These are phyloP conservation scores for Aspergillus carlsbadensis DNA, from an alignment of 495 filamentous ascomycete species.

Conservation along the genomic window DNA sequence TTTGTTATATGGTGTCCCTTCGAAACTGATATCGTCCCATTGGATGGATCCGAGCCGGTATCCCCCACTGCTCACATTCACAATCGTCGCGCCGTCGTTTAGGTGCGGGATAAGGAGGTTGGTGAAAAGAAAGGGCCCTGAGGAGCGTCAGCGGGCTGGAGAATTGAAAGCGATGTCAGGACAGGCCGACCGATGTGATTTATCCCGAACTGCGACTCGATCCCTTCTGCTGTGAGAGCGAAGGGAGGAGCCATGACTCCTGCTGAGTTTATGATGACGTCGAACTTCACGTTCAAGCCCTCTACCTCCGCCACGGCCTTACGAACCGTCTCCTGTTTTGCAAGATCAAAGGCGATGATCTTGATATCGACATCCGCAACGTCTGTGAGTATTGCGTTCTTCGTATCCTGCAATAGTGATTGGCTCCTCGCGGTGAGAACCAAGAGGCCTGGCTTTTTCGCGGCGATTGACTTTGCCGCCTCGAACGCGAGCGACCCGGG, in stretches of 20 bases:
- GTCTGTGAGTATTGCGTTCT: neutral
- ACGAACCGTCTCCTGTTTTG: neutral
- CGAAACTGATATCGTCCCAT: constrained; percentile 10
- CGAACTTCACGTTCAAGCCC: neutral
- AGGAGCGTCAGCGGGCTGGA: neutral
- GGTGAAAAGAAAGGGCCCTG: neutral
- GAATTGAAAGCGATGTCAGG: too few species aligned
- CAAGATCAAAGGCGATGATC: neutral
- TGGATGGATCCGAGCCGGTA: neutral
- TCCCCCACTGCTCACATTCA: neutral
- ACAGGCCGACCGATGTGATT: constrained; percentile 6
- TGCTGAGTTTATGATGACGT: neutral
- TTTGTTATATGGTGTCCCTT: neutral
- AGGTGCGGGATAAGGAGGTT: neutral
- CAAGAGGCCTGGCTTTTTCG: neutral
- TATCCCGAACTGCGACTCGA: neutral
- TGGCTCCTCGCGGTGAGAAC: neutral
- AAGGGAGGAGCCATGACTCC: neutral
- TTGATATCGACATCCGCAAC: neutral
- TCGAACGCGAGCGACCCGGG: neutral
- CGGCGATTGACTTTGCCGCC: neutral
- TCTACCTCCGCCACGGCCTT: neutral
- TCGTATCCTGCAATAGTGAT: neutral
- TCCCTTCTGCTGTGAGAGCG: neutral
- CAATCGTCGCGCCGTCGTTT: neutral